Evolutionary conservation across 1,284 basidiomycete species (phyloP), one percentile per base, ranked within the genome.

Genomic region (Coriolopsis trogii): DNA sequence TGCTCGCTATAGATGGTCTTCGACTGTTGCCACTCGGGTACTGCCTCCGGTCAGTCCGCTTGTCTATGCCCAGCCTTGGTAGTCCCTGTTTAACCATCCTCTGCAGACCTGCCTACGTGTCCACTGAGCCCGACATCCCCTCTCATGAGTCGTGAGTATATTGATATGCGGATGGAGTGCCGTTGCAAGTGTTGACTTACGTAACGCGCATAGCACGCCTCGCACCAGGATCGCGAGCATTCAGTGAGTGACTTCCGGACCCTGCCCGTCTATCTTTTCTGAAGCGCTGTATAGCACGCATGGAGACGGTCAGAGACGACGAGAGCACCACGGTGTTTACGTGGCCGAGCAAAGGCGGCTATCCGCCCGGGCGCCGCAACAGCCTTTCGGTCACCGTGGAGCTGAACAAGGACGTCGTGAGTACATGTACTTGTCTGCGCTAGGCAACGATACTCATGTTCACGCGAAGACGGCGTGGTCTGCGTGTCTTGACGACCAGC

Each of bases 11-110:
- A 64, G 64, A 48, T 63, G 38, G 42, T 66, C 8, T 62, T 65
- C 40, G 64, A 66, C 45, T 62, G 59, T 46, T 66, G 64, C 38
- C 63, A 64, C 41, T 62, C 63, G 9, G 64, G 64, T 2, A 66
- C 62, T 2, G 61, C 56, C 2, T 63, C 63, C n/a, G 65, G 66
- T 67, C 34, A 25, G 53, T 41, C 6, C 5, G 23, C 18, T n/a
- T 6, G n/a, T n/a, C n/a, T n/a, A 3, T 41, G 39, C 13, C 28
- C 13, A 30, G 13, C 28, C 7, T 30, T 23, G 12, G 18, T n/a
- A n/a, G n/a, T n/a, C n/a, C n/a, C n/a, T n/a, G n/a, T n/a, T n/a
- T n/a, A n/a, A n/a, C n/a, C n/a, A n/a, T n/a, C n/a, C n/a, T n/a
- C n/a, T n/a, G n/a, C n/a, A n/a, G n/a, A n/a, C n/a, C n/a, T n/a